Evolutionary conservation across 2,329 filamentous ascomycete genomes (phyloP), one percentile per base, ranked within the genome.

Genomic region (Diaporthe ilicicola): DNA sequence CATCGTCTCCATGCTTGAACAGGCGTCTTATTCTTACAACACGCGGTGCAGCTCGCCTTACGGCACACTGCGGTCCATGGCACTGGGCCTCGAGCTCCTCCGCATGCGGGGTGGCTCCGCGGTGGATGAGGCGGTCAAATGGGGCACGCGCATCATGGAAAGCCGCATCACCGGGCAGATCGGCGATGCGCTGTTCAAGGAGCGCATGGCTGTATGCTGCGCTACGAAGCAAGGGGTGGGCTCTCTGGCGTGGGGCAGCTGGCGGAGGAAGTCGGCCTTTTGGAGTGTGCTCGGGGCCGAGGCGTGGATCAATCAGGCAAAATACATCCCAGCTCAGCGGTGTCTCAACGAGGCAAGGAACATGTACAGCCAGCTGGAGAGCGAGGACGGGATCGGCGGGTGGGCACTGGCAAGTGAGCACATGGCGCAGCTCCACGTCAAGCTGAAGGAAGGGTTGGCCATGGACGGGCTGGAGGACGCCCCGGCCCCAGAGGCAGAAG

Each of bases 11-110:
- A 93, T 96, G 88, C 87, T 99, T 15, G 95, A 98, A 77, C 93
- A 93, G 3, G 94, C 95, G 0, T 92, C 92, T 70, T 98, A 99
- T 81, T 97, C 94, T 0, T 99, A 98, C 79, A 89, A 94, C 64
- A 95, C 94, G 19, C 90, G 95, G 59, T 97, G 94, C 77, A 91
- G 88, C 56, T 89, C 92, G 32, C 90, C 93, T 0, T 95, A 94
- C 77, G 92, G 94, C 67, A 93, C 95, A 0, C 83, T 97, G 19
- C 92, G 97, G 13, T 93, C 91, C 73, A 85, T 97, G 10, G 84
- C 92, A 0, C 83, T 98, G 0, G 81, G 91, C 0, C 85, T 96
- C 32, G 97, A 99, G 79, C 88, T 99, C 1, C 85, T 98, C 2
- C 91, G 93, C 46, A 85, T 96, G 13, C 89, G 95, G 8, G 94